Percentiles rank a stretch among this genome's conserved stretches.
phyloP scores from a whole-genome alignment of 1,284 basidiomycete genomes.

The Sphagnurus paluster region DNA sequence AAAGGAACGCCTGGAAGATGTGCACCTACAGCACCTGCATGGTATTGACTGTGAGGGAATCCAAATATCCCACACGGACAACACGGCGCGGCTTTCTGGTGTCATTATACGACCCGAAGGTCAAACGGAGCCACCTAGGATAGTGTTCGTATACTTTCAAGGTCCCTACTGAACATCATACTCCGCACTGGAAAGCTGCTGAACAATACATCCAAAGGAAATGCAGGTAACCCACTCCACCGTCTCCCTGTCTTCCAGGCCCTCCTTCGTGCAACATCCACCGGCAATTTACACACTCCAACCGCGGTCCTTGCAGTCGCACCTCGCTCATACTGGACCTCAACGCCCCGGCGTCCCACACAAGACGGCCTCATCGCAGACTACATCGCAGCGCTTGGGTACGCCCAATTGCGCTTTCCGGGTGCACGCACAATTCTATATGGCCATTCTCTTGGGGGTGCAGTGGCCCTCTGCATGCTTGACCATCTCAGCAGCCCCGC shows the following conservation, averaged over 20 bases:
- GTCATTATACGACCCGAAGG: conserved; percentile 18
- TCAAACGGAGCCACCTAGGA: conserved; percentile 5
- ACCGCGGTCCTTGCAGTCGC: conserved; percentile 29
- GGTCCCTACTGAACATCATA: conserved; percentile 8
- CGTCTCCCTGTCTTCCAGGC: conserved; percentile 46
- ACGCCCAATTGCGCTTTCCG: conserved; percentile 33
- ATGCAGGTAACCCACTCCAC: conserved; percentile 50
- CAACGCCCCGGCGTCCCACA: conserved; percentile 32
- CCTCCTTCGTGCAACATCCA: conserved; percentile 21
- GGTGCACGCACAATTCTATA: conserved; percentile 39
- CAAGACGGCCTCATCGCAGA: conserved; percentile 40
- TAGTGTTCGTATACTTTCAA: conserved; percentile 26
- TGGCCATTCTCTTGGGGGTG: conserved; percentile 52
- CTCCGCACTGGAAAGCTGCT: background rate
- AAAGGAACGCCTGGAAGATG: conserved; percentile 31
- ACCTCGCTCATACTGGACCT: conserved; percentile 30
- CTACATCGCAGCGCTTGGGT: conserved; percentile 35
- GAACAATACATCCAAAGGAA: conserved; percentile 34
- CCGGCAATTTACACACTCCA: background rate
- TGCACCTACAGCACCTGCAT: conserved; percentile 19
- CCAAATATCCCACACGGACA: conserved; percentile 6
- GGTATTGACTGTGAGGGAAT: conserved; percentile 24
- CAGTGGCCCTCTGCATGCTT: conserved; percentile 41
- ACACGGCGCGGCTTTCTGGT: conserved; percentile 14
- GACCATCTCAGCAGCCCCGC: conserved; percentile 17